Evolutionary conservation across 2,329 filamentous ascomycete species (phyloP).

Genomic region (Coniochaeta ligniaria): DNA sequence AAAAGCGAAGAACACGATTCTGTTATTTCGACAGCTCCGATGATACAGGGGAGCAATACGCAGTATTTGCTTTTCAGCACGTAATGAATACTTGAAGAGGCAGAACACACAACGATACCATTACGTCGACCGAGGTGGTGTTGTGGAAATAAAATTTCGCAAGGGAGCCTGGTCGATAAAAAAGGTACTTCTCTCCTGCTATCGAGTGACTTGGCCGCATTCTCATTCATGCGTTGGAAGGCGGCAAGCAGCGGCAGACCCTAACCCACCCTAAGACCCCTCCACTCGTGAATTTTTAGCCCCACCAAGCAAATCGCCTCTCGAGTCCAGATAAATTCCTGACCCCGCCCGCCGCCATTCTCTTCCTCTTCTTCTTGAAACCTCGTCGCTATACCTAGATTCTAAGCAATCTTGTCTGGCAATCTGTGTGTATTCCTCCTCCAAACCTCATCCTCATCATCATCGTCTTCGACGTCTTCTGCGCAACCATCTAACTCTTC

Average conservation of each 20-base stretch:
- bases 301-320: background rate
- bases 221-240: background rate
- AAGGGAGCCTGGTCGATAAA: background rate
- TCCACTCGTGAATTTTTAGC: background rate
- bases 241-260: conserved; percentile 2
- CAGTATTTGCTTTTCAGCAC: background rate
- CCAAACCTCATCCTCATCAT: background rate
- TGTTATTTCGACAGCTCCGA: background rate
- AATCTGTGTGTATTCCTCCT: background rate
- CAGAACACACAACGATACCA: background rate
- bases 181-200: background rate
- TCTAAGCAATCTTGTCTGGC: conserved; percentile 4
- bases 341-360: background rate
- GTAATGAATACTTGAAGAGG: background rate
- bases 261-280: background rate
- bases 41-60: background rate
- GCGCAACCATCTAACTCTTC: background rate
- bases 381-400: conserved; percentile 3
- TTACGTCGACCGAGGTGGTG: background rate
- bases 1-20: background rate
- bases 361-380: background rate
- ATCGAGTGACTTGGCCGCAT: background rate
- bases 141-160: background rate
- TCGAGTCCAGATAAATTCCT: conserved; percentile 1
- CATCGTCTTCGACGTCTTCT: background rate